Conservation (phyloP, 2,329 filamentous ascomycete species). For the Westerdykella ornata region DNA sequence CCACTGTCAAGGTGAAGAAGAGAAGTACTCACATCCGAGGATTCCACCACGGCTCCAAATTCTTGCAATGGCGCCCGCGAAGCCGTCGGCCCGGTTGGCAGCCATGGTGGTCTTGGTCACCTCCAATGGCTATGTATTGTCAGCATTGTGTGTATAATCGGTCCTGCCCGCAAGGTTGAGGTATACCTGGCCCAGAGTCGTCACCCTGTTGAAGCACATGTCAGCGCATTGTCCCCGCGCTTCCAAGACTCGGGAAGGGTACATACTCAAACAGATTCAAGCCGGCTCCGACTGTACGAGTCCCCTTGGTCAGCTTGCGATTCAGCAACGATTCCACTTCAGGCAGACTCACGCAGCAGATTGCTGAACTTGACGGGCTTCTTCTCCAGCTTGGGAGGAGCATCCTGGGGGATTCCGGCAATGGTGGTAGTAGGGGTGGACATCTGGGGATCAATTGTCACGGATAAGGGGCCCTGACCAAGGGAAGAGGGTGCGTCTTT, state of each 20-base stretch:
- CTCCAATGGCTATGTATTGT: conserved; percentile 77
- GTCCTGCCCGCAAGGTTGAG: neutral
- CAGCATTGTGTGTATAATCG: conserved; percentile 20
- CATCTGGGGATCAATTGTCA: conserved; percentile 46
- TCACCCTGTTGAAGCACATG: conserved; percentile 46
- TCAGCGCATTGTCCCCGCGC: conserved; percentile 10
- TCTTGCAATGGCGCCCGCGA: conserved; percentile 70
- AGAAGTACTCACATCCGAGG: conserved; percentile 71
- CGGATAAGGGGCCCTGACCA: conserved; percentile 82
- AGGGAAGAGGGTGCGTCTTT: conserved; percentile 86
- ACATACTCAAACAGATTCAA: conserved; percentile 89
- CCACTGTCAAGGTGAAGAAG: conserved; percentile 1
- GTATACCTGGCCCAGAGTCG: conserved; percentile 59
- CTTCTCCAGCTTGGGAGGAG: conserved; percentile 72
- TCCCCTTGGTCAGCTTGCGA: conserved; percentile 22
- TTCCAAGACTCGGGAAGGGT: neutral
- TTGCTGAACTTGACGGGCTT: conserved; percentile 99
- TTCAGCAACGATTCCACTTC: neutral
- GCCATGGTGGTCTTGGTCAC: conserved; percentile 99
- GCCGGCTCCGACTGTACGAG: conserved; percentile 64
- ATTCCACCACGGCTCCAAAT: conserved; percentile 93
- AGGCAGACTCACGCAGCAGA: conserved; percentile 60
- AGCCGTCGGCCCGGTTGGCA: conserved; percentile 85
- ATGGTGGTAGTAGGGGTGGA: conserved; percentile 40
- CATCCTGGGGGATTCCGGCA: conserved; percentile 41